Percentiles rank a stretch among this genome's conserved stretches.
Evolutionary conservation across 192 early-diverging fungal genomes (phyloP).

Genomic region (Phycomyces blakesleeanus): DNA sequence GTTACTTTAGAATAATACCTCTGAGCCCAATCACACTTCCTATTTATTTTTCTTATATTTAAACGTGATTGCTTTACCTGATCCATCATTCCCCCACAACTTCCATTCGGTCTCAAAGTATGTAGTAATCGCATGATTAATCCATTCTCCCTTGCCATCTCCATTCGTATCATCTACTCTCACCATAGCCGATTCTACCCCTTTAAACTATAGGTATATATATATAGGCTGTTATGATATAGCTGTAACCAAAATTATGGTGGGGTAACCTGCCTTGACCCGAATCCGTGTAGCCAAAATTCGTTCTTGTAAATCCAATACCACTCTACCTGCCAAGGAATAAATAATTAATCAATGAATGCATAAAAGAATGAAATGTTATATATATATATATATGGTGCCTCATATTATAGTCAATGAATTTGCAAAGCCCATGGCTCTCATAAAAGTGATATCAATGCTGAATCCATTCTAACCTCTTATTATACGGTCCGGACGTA

Average conservation of each 20-base stretch:
- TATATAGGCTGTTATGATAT: no score
- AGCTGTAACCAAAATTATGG: background rate
- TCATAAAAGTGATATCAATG: no score
- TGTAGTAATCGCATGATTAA: constrained; percentile 35
- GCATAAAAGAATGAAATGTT: no score
- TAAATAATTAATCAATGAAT: background rate
- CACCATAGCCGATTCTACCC: constrained; percentile 33
- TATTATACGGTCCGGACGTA: constrained; percentile 34
- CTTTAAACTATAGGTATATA: constrained; percentile 28
- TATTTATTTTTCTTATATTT: no score
- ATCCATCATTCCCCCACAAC: constrained; percentile 29
- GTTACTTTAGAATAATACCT: background rate
- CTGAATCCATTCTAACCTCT: constrained; percentile 17
- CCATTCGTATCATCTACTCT: constrained; percentile 24
- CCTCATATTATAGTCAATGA: no score
- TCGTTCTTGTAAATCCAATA: constrained; percentile 25
- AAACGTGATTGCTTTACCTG: no score
- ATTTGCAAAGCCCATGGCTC: no score
- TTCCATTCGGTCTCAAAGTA: constrained; percentile 34
- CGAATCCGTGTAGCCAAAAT: constrained; percentile 32
- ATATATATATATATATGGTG: no score
- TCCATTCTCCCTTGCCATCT: constrained; percentile 25
- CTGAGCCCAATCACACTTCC: no score
- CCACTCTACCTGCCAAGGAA: constrained; percentile 26
- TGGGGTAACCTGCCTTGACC: constrained; percentile 28